Base-by-base conservation (phyloP, 495 filamentous ascomycete genomes). In the Schizothecium vesticola region DNA sequence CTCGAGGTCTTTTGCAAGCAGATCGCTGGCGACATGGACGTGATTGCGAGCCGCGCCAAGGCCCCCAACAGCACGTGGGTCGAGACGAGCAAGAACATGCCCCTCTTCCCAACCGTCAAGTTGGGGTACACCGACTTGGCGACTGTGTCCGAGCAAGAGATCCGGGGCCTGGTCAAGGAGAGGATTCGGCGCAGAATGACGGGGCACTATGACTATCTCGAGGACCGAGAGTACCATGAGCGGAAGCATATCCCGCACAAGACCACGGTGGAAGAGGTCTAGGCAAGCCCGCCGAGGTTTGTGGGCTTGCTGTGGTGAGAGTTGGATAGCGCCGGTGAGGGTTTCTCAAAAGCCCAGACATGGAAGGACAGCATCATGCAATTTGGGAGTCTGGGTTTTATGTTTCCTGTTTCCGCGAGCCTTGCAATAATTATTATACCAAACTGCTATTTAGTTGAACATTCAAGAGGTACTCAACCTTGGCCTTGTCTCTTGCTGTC, bases 1-100 rank as follows among this genome's bases (percentile, higher is more conserved):
- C 84, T 96, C 0, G 91, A 93, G 75, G 80, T 80, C 0, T 96
- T 89, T 82, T 94, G 92, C 76, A 82, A 86, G 10, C 87, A 90
- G 71, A 81, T 97, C 59, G 84, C 86, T 3, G 68, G 82, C 11
- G 92, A 97, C 69, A 81, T 97, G 72, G 90, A 93, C 71, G 85
- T 90, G 22, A 87, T 97, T 68, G 87, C 87, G 9, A 82, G 84
- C 43, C 82, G 76, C 2, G 83, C 85, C 19, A 79, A 86, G n/a
- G 86, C 86, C 7, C 80, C 82, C 29, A 77, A 83, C 59, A 77
- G 84, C 12, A 83, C 89, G 22, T 91, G 88, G 77, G 81, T 91
- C 69, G 75, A 75, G 22, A 83, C 80, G 29, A 70, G 73, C n/a
- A 74, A 72, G 9, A 95, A 95, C 73, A n/a, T 7, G 16, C 43